Base-by-base conservation (phyloP, 169 alveolate species). In the Plasmodium yoelii region DNA sequence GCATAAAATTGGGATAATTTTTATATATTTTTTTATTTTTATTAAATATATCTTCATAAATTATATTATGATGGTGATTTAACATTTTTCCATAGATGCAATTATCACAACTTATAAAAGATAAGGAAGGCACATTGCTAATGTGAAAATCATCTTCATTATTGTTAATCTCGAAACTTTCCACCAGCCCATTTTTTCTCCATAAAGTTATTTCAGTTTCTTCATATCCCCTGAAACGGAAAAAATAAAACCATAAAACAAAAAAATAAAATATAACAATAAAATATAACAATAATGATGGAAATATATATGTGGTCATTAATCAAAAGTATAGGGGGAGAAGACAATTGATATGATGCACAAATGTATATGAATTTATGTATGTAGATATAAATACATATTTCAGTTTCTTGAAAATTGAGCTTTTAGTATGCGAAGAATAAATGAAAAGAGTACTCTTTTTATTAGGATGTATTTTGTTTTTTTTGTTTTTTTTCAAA, bases 191-290 rank as follows among this genome's bases (percentile, higher is more conserved):
- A 51, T 63, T 77, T 9, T 42, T 19, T 51, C 88, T 77, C 55
- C 88, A 77, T 61, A 77, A 5, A 1, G 88, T 77, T 77, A 77
- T 77, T 63, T 77, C 77, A 12, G 88, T 51, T 56, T 77, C 88
- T 64, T 77, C 88, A 77, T 77, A 77, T 61, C 88, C 88, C n/a
- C 88, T 77, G 22, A 24, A 53, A 26, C 26, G 39, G 28, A 53
- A 46, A 28, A 65, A 64, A 64, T n/a, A n/a, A n/a, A n/a, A n/a
- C n/a, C n/a, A n/a, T n/a, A n/a, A n/a, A n/a, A n/a, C n/a, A n/a
- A n/a, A 65, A 65, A 18, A 65, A 65, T 55, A 53, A 51, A 26
- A 9, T 13, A 26, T 0, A 39, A 72, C n/a, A 28, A 73, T 0
- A 47, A 19, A 13, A 55, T 55, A 42, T n/a, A n/a, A n/a, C n/a